Percentiles rank a stretch among this genome's conserved stretches.
Evolutionary conservation across 371 early-diverging fungal species (phyloP).

Genomic region (Coemansia sp.): DNA sequence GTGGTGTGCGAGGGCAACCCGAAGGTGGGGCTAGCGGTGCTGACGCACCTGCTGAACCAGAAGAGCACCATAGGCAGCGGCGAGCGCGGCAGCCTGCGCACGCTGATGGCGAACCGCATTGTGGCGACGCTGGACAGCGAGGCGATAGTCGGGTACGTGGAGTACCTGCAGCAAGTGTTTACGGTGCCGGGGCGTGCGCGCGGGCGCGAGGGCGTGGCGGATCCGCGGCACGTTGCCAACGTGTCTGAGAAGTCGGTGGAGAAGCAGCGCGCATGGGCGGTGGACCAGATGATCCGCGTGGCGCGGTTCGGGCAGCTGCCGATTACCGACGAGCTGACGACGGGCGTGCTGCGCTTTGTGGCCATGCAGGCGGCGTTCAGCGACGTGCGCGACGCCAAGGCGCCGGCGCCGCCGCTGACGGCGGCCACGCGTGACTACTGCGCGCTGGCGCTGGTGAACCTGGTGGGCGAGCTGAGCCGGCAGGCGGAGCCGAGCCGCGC

Average conservation of each 20-base stretch:
- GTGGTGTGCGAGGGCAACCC: constrained; percentile 39
- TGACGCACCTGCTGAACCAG: constrained; percentile 51
- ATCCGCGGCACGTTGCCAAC: constrained; percentile 1
- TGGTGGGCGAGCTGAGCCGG: constrained; percentile 62
- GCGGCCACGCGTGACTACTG: constrained; percentile 57
- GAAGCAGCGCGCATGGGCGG: constrained; percentile 70
- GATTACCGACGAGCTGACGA: constrained; percentile 69
- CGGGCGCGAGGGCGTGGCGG: constrained; percentile 12
- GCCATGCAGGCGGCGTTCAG: constrained; percentile 73
- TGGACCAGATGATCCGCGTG: constrained; percentile 77
- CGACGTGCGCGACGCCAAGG: constrained; percentile 48
- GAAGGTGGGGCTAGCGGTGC: constrained; percentile 55
- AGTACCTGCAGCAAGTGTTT: constrained; percentile 69
- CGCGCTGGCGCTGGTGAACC: constrained; percentile 59
- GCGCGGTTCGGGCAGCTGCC: constrained; percentile 70
- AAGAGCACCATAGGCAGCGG: constrained; percentile 51
- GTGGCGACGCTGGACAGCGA: constrained; percentile 67
- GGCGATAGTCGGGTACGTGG: constrained; percentile 68
- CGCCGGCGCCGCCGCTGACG: constrained; percentile 62
- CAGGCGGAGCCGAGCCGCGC: constrained; percentile 15
- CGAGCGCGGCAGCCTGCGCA: constrained; percentile 58
- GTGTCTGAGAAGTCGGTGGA: constrained; percentile 50
- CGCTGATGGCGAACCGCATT: constrained; percentile 68
- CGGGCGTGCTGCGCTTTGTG: constrained; percentile 63
- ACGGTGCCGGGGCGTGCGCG: constrained; percentile 47